phyloP scores from a whole-genome alignment of 2,329 filamentous ascomycete genomes.

The Exutisphaerella laricina region DNA sequence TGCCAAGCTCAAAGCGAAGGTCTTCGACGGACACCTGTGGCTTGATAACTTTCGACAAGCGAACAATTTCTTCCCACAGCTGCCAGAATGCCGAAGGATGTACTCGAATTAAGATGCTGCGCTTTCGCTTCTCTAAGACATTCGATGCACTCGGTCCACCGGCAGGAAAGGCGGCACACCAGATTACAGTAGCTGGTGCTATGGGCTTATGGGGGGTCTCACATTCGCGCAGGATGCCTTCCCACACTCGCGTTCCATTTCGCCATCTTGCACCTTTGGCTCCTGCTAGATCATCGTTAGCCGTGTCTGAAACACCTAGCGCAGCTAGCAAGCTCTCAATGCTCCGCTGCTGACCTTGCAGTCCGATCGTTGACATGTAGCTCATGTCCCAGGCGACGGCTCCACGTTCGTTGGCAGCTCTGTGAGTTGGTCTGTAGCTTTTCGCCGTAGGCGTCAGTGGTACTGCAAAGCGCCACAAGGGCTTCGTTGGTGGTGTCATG shows the following conservation, averaged over 20 bases:
- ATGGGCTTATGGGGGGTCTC: slow-evolving; percentile 54
- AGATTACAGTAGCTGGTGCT: slow-evolving; percentile 68
- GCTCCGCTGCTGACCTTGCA: slow-evolving; percentile 62
- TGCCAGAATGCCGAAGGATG: slow-evolving; percentile 77
- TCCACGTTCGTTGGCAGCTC: slow-evolving; percentile 68
- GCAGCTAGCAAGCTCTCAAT: slow-evolving; percentile 61
- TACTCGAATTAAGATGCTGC: slow-evolving; percentile 62
- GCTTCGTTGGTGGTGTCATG: slow-evolving; percentile 73
- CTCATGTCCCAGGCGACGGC: slow-evolving; percentile 89
- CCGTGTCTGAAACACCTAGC: slow-evolving; percentile 51
- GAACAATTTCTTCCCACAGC: slow-evolving; percentile 59
- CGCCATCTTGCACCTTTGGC: slow-evolving; percentile 66
- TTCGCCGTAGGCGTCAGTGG: slow-evolving; percentile 84
- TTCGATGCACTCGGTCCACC: slow-evolving; percentile 19
- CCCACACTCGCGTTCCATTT: slow-evolving; percentile 52
- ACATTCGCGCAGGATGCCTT: slow-evolving; percentile 54
- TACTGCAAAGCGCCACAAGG: slow-evolving; percentile 85
- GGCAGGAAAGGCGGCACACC: slow-evolving; percentile 51
- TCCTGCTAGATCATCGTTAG: slow-evolving; percentile 49
- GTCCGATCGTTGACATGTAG: slow-evolving; percentile 79
- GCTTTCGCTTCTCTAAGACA: slow-evolving; percentile 37
- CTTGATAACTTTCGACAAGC: slow-evolving; percentile 54
- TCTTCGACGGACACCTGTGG: slow-evolving; percentile 62
- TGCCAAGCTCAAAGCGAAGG: slow-evolving; percentile 65
- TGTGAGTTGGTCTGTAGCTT: slow-evolving; percentile 79